Evolutionary conservation across 2,329 filamentous ascomycete species (phyloP), one percentile per base, ranked within the genome.

Genomic region (Cordyceps cicadae): DNA sequence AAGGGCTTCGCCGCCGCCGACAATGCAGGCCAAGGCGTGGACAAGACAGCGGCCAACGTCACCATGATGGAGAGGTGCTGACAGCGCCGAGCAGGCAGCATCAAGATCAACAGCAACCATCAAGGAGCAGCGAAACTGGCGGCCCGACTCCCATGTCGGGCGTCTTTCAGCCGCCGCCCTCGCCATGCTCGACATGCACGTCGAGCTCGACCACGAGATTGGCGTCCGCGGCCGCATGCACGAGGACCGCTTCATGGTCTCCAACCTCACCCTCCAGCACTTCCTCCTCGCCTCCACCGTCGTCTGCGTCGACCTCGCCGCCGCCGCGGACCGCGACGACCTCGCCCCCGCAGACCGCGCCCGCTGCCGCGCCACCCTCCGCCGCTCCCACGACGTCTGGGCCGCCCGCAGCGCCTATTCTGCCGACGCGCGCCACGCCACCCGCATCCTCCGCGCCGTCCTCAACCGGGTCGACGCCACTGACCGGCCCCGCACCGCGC

Each of bases 221-320:
- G 71, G 70, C 29, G 76, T 78, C 0, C 80, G 81, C 0, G 82
- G 83, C 0, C 74, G 79, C 21, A 69, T 86, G 62, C 74, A 77
- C 60, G 74, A 78, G 45, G 79, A 84, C 54, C 74, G 77, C 48
- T 82, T 79, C 70, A 80, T 85, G 72, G 67, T 84, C 8, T 77
- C 77, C 3, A 78, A 77, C 3, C 67, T 85, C 50, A 79, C 79
- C 5, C 71, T 80, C 24, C 80, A 84, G 39, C 81, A 85, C 64
- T 86, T 84, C 62, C 70, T 86, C 29, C 76, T 49, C 19, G 83
- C 83, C 0, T 78, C 81, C 14, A 86, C 85, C 80, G 79, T 86
- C 46, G 66, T 86, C 6, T 86, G 81, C 61, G 68, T 86, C 3
- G 79, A 81, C 63, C 68, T 80, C 14, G 73, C 71, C 26, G 34